Evolutionary conservation across 2,329 filamentous ascomycete genomes (phyloP).

Genomic region (Bipolaris sorokiniana): DNA sequence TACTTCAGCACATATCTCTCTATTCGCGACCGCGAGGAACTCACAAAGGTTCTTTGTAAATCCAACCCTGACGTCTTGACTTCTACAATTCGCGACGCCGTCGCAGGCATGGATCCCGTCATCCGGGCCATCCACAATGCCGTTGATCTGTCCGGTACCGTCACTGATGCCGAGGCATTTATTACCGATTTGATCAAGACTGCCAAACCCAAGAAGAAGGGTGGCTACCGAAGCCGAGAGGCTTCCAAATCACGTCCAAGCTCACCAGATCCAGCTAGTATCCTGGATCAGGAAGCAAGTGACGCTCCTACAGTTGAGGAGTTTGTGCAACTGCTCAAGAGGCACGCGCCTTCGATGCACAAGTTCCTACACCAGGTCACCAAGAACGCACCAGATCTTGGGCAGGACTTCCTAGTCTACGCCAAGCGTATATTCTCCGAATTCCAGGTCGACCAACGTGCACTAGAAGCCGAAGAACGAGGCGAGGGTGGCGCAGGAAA

Average conservation of each 20-base stretch:
- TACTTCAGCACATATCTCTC: slow-evolving; percentile 75
- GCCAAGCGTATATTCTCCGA: slow-evolving; percentile 62
- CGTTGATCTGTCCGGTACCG: slow-evolving; percentile 72
- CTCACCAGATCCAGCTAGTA: slow-evolving; percentile 34
- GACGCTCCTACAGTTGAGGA: slow-evolving; percentile 69
- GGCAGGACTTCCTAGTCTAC: slow-evolving; percentile 66
- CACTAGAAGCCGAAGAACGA: slow-evolving; percentile 26
- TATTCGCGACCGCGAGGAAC: slow-evolving; percentile 74
- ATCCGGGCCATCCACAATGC: slow-evolving; percentile 74
- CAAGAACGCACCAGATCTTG: slow-evolving; percentile 70
- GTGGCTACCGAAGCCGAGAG: slow-evolving; percentile 31
- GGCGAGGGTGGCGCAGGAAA: slow-evolving; percentile 49
- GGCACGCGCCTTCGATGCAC: slow-evolving; percentile 68
- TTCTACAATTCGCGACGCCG: slow-evolving; percentile 66
- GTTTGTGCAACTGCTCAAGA: slow-evolving; percentile 70
- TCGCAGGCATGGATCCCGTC: slow-evolving; percentile 74
- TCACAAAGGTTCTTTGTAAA: slow-evolving; percentile 70
- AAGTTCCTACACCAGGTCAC: slow-evolving; percentile 74
- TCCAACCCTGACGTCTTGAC: slow-evolving; percentile 76
- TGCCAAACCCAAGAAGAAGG: slow-evolving; percentile 49
- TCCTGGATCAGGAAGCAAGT: slow-evolving; percentile 27
- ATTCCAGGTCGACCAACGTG: slow-evolving; percentile 55
- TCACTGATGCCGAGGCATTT: slow-evolving; percentile 71
- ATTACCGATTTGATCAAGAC: slow-evolving; percentile 72
- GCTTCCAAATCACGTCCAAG: slow-evolving; percentile 28